Conservation (phyloP, 306 rosid genomes). For the Cucumis sativus region Cucumber_9930_V3 NC_026661.2:20471501-20472000, state of each 20-base stretch:
- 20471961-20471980: too few species aligned
- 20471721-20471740: neutral
- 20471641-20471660: constrained; percentile 26
- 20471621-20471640: constrained; percentile 18
- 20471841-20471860: neutral
- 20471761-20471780: too few species aligned
- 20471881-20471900: too few species aligned
- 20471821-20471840: neutral
- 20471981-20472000: neutral
- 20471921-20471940: too few species aligned
- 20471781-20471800: too few species aligned
- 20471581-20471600: constrained; percentile 1
- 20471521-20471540: too few species aligned
- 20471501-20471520: too few species aligned
- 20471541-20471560: neutral
- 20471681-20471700: constrained; percentile 6
- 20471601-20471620: constrained; percentile 20
- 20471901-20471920: too few species aligned
- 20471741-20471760: neutral
- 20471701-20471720: neutral
- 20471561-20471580: constrained; percentile 26
- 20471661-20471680: constrained; percentile 9
- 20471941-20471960: too few species aligned
- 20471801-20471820: neutral
- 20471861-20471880: too few species aligned